Evolutionary conservation across 306 rosid genomes (phyloP), one percentile per base, ranked within the genome.

Genomic region (Castanea crenata): DNA sequence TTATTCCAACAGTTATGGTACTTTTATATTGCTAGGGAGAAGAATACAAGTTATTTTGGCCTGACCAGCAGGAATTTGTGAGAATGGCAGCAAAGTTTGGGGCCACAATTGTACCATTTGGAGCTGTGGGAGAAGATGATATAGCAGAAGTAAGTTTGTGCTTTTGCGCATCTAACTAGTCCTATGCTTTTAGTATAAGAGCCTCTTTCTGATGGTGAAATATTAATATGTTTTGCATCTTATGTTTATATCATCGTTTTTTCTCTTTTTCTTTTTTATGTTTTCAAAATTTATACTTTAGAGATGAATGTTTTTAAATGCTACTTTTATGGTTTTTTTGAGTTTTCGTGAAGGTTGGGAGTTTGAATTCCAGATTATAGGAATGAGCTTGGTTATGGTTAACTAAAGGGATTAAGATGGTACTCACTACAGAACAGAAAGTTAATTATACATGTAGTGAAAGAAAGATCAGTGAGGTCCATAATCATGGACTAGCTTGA

Each of bases 31-130:
- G 58, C 25, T 85, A 95, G 99, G 98, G 97, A 71, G 98, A 93
- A 84, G 87, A 84, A 74, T 95, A 95, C 78, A 93, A 95, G 85
- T 38, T 91, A 83, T 77, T 91, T 86, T 95, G 99, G 99, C 97
- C 97, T 31, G 74, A 86, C 58, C 90, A 89, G 38, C 99, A 88
- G 0, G 99, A 95, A 80, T 95, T 95, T 74, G 98, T 95, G 84
- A 91, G 99, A 85, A 93, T 91, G 98, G 99, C 99, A 2, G 98
- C 98, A 34, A 87, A 81, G 27, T 95, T 95, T 79, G 98, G 97
- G 29, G 99, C 97, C 73, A 93, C 94, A 32, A 91, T 95, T 84
- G 97, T 95, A 59, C 99, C 99, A 31, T 96, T 96, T 81, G 99
- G 94, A 75, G 90, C 87, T 56, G 99, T 96, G 8, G 99, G 99